Percentiles rank a stretch among this genome's conserved stretches.
phyloP scores from a whole-genome alignment of 495 filamentous ascomycete species.

The Barbatosphaeria neglecta region DNA sequence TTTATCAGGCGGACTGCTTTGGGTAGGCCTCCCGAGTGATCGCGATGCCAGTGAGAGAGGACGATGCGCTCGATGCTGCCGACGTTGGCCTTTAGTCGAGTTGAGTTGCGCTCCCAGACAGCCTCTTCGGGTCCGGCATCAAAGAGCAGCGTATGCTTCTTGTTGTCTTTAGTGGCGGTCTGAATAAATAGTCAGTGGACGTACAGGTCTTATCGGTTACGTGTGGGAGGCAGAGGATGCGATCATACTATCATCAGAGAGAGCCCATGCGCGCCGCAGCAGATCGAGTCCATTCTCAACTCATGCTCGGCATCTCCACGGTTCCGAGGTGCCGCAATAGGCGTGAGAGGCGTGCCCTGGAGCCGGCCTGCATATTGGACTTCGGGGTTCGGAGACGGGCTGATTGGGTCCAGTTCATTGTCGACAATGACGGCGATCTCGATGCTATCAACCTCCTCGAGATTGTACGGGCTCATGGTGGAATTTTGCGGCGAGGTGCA shows the following conservation, averaged over 20 bases:
- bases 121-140: constrained; percentile 48
- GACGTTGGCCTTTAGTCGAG: constrained; percentile 35
- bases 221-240: not conserved
- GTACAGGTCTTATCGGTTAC: not conserved
- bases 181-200: constrained; percentile 6
- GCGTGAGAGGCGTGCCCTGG: not conserved
- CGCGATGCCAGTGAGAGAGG: constrained; percentile 50
- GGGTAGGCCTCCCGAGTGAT: constrained; percentile 44
- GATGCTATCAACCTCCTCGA: constrained; percentile 9
- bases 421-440: constrained; percentile 11
- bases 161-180: constrained; percentile 42
- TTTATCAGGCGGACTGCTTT: constrained; percentile 32
- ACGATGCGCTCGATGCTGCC: constrained; percentile 21
- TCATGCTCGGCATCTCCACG: not conserved
- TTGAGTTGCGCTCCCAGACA: constrained; percentile 44
- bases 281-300: constrained; percentile 17
- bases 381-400: constrained; percentile 35
- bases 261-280: constrained; percentile 49
- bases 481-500: too few relatives aligned
- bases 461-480: not conserved
- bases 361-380: constrained; percentile 19
- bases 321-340: not conserved
- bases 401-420: constrained; percentile 47
- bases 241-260: constrained; percentile 41
- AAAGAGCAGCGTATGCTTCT: constrained; percentile 44